Base-by-base conservation (phyloP, 345 rosid species). In the Rubroshorea leprosula region DNA sequence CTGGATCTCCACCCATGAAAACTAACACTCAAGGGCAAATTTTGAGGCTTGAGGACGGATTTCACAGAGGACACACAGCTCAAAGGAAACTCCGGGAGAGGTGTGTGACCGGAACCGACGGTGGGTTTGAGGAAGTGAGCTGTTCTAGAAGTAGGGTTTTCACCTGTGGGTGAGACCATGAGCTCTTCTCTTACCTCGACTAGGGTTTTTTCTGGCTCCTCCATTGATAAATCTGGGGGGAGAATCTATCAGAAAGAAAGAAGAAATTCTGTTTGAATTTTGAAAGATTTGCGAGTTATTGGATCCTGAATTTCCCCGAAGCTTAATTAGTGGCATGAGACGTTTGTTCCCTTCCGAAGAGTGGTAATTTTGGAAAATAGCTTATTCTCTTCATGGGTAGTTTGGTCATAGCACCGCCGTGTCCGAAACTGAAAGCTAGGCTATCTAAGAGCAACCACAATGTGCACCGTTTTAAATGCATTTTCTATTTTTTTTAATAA, bases 121-220 rank as follows among this genome's bases (percentile, higher is more conserved):
- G 31, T 15, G 43, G 74, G 74, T 58, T 48, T 59, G 35, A 70
- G 61, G n/a, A 70, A 70, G 53, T 64, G 74, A 5, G 69, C 69
- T 25, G 55, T 46, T 49, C 68, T 48, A 11, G 11, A 19, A 19
- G 62, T 45, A 48, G 57, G 65, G 55, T 20, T 54, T 54, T 41
- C 61, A 49, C 9, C 45, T 23, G 20, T 29, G 20, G 65, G 69
- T 14, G 68, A 54, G 38, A 70, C 62, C 69, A 70, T 64, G 39
- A 64, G 18, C 50, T 55, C 69, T 48, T 59, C 12, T 6, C 74
- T 59, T 39, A 0, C 51, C 25, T 70, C 74, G 17, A 64, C 29
- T 27, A 70, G 54, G 61, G 27, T 41, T 6, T 9, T 23, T 19
- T 55, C 48, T 2, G 56, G 51, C 18, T 22, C 61, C 19, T 55